These are phyloP conservation scores for Aspergillus baeticus DNA, from an alignment of 495 filamentous ascomycete species.

Conservation along the genomic window DNA sequence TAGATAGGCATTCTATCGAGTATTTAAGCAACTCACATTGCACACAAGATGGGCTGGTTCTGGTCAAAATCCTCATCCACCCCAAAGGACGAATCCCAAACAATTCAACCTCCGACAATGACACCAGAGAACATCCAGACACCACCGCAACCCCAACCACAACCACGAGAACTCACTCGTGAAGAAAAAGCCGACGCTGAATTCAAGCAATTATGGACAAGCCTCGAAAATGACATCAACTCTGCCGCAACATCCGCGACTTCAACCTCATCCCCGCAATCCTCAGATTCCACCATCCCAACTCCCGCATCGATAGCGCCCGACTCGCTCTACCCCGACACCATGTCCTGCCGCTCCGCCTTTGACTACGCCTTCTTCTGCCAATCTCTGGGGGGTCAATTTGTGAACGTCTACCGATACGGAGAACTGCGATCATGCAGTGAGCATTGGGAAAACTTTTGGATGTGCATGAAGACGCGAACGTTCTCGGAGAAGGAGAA, in stretches of 20 bases:
- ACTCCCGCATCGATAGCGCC: constrained; percentile 45
- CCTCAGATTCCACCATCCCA: constrained; percentile 10
- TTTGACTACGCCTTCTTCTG: constrained; percentile 97
- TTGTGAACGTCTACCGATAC: constrained; percentile 82
- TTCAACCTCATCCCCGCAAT: constrained; percentile 16
- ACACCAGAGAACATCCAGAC: constrained; percentile 12
- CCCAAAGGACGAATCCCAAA: constrained; percentile 24
- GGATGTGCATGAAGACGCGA: constrained; percentile 89
- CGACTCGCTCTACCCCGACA: constrained; percentile 68
- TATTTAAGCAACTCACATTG: background rate
- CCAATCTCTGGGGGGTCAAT: constrained; percentile 87
- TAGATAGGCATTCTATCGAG: background rate
- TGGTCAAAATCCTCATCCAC: constrained; percentile 39
- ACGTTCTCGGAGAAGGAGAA: constrained; percentile 44
- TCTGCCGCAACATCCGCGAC: constrained; percentile 15
- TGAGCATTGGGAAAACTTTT: constrained; percentile 85
- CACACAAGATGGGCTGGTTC: constrained; percentile 47
- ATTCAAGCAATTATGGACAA: constrained; percentile 56
- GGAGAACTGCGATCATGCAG: constrained; percentile 70
- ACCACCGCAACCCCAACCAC: constrained; percentile 12
- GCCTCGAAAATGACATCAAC: constrained; percentile 39
- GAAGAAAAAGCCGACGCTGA: constrained; percentile 63
- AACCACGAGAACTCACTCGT: constrained; percentile 44
- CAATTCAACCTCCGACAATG: constrained; percentile 14
- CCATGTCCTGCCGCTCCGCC: constrained; percentile 82